Percentiles rank a stretch among this genome's conserved stretches.
phyloP scores from a whole-genome alignment of 2,329 filamentous ascomycete genomes.

The Ophiostoma himal-ulmi region DNA sequence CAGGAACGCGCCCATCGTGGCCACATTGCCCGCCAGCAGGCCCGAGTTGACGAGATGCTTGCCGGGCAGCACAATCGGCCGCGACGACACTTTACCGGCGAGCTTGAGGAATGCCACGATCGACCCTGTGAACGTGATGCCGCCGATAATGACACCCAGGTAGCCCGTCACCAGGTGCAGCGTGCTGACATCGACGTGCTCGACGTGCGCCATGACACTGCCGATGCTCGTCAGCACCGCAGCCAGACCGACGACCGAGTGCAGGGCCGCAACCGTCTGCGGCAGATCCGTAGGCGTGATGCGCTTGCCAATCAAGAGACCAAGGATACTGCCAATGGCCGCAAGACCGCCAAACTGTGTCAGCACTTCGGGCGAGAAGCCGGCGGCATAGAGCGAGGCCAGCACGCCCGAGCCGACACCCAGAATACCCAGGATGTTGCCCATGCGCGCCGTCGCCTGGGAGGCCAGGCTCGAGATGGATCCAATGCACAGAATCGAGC shows the following conservation, averaged over 20 bases:
- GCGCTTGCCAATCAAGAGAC: slow-evolving; percentile 72
- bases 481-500: slow-evolving; percentile 76
- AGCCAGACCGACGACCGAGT: slow-evolving; percentile 83
- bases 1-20: slow-evolving; percentile 78
- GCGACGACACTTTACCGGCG: slow-evolving; percentile 73
- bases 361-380: slow-evolving; percentile 71
- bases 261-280: slow-evolving; percentile 81
- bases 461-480: slow-evolving; percentile 78
- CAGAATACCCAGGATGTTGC: slow-evolving; percentile 80
- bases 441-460: slow-evolving; percentile 74
- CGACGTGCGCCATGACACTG: slow-evolving; percentile 70
- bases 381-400: slow-evolving; percentile 73
- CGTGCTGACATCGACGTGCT: slow-evolving; percentile 57
- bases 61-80: slow-evolving; percentile 65
- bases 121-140: slow-evolving; percentile 85
- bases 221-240: slow-evolving; percentile 85
- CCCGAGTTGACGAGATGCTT: slow-evolving; percentile 69
- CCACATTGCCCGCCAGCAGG: slow-evolving; percentile 68
- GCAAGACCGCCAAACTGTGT: slow-evolving; percentile 75
- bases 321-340: slow-evolving; percentile 59
- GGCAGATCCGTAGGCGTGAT: slow-evolving; percentile 85
- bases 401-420: slow-evolving; percentile 79
- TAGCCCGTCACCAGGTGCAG: slow-evolving; percentile 83
- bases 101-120: slow-evolving; percentile 87
- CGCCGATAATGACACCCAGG: slow-evolving; percentile 78